Percentiles rank a stretch among this genome's conserved stretches.
Evolutionary conservation across 345 rosid genomes (phyloP).

Genomic region (Heritiera fomes): DNA sequence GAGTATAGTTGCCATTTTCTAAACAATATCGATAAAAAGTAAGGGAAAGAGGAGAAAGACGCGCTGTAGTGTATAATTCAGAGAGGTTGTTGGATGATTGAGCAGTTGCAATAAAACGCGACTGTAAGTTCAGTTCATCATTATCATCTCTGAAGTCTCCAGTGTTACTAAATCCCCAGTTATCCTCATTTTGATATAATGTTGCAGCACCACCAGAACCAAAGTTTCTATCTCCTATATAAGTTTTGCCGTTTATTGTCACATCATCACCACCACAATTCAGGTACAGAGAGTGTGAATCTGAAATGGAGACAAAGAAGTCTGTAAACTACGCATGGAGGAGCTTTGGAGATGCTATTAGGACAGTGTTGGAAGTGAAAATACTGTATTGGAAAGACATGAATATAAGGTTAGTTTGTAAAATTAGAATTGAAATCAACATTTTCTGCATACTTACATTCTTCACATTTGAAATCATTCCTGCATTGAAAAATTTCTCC

Average conservation of each 20-base stretch:
- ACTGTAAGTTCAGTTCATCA: constrained; percentile 13
- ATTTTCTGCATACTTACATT: constrained; percentile 36
- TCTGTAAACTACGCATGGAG: neutral
- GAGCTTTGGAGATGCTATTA: neutral
- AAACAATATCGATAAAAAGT: constrained; percentile 45
- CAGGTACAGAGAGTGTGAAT: constrained; percentile 34
- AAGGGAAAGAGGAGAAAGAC: constrained; percentile 43
- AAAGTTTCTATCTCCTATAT: constrained; percentile 31
- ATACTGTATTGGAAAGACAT: neutral
- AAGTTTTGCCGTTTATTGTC: constrained; percentile 26
- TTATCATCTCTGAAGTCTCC: constrained; percentile 46
- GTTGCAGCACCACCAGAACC: constrained; percentile 31
- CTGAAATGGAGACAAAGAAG: constrained; percentile 25
- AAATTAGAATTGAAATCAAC: neutral
- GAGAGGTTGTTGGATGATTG: constrained; percentile 27
- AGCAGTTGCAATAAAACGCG: constrained; percentile 15
- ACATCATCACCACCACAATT: constrained; percentile 47
- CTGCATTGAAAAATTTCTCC: constrained; percentile 37
- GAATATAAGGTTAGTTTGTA: neutral
- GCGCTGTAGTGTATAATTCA: constrained; percentile 32
- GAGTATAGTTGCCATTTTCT: constrained; percentile 39
- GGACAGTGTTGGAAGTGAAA: neutral
- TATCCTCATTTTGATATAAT: constrained; percentile 13
- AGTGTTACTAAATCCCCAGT: constrained; percentile 50
- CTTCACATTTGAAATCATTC: constrained; percentile 38